A percentile compares a stretch with the other conserved stretches of the same genome.
phyloP scores from a whole-genome alignment of 2,329 filamentous ascomycete genomes.

The Fusarium equiseti region DNA sequence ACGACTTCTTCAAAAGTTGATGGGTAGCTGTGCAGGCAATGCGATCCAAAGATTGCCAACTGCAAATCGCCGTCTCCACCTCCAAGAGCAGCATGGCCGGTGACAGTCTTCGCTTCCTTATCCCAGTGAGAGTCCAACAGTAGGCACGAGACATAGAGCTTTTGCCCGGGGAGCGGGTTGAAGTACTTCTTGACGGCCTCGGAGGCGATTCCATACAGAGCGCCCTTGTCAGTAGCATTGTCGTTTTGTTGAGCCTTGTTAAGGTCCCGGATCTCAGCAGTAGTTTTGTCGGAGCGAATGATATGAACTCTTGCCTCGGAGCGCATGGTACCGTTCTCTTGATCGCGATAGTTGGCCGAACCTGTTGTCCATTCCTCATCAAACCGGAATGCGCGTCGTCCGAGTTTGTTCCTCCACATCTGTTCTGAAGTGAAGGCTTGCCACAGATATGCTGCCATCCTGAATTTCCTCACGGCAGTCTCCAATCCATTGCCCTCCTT shows the following conservation, averaged over 20 bases:
- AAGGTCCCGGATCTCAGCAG: constrained; percentile 83
- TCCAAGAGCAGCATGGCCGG: constrained; percentile 87
- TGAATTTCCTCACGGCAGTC: constrained; percentile 86
- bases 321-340: constrained; percentile 77
- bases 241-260: constrained; percentile 82
- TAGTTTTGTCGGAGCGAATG: constrained; percentile 84
- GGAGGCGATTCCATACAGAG: constrained; percentile 80
- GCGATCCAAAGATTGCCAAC: constrained; percentile 91
- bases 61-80: constrained; percentile 79
- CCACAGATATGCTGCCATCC: constrained; percentile 96
- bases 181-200: constrained; percentile 85
- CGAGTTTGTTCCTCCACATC: constrained; percentile 90
- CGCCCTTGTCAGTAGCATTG: constrained; percentile 75
- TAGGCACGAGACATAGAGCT: constrained; percentile 87
- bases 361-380: constrained; percentile 96
- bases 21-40: constrained; percentile 91
- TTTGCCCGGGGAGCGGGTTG: constrained; percentile 78
- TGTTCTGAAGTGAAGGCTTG: constrained; percentile 97
- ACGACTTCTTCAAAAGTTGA: constrained; percentile 89
- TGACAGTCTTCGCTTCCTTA: constrained; percentile 73
- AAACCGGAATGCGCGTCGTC: constrained; percentile 86
- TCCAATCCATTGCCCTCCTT: constrained; percentile 86
- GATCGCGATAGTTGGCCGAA: constrained; percentile 81
- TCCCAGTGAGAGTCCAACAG: constrained; percentile 94
- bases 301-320: constrained; percentile 93